These are phyloP conservation scores for Posidonia oceanica DNA, from an alignment of 116 monocot species.

Conservation along the genomic window DNA sequence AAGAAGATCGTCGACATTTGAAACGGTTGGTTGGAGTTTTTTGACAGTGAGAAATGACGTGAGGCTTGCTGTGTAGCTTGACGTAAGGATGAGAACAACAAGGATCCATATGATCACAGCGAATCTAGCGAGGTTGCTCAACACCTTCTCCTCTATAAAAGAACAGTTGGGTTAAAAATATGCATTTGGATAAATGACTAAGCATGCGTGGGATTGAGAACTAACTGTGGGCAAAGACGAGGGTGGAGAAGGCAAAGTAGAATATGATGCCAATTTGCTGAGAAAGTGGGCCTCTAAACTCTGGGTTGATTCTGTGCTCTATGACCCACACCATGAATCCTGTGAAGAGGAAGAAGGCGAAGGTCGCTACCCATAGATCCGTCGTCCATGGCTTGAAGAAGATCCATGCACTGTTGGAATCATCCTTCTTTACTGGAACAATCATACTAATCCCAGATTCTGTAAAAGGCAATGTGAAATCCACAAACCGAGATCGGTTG, in stretches of 20 bases:
- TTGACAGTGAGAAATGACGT: constrained; percentile 19
- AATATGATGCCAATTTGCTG: constrained; percentile 22
- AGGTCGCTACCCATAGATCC: constrained; percentile 25
- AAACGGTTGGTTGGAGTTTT: constrained; percentile 15
- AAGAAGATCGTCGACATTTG: constrained; percentile 10
- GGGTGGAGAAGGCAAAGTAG: constrained; percentile 33
- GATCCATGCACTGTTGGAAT: constrained; percentile 20
- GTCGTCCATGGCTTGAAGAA: constrained; percentile 24
- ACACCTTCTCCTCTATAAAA: constrained; percentile 14
- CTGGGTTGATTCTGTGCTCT: constrained; percentile 25
- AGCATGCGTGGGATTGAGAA: neutral
- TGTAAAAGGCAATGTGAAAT: constrained; percentile 23
- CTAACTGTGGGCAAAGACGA: constrained; percentile 21
- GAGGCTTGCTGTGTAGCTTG: constrained; percentile 26
- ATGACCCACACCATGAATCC: constrained; percentile 32
- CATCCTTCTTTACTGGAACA: constrained; percentile 14
- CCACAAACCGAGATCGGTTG: constrained; percentile 16
- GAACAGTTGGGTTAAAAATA: neutral
- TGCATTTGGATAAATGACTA: neutral
- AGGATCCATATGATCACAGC: constrained; percentile 21
- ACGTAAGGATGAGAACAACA: constrained; percentile 21
- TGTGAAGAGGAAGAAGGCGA: constrained; percentile 26
- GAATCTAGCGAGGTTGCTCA: constrained; percentile 16
- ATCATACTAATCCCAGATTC: constrained; percentile 25
- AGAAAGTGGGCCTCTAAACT: constrained; percentile 21